phyloP scores from a whole-genome alignment of 2,329 filamentous ascomycete genomes.

The Piedraia hortae region DNA sequence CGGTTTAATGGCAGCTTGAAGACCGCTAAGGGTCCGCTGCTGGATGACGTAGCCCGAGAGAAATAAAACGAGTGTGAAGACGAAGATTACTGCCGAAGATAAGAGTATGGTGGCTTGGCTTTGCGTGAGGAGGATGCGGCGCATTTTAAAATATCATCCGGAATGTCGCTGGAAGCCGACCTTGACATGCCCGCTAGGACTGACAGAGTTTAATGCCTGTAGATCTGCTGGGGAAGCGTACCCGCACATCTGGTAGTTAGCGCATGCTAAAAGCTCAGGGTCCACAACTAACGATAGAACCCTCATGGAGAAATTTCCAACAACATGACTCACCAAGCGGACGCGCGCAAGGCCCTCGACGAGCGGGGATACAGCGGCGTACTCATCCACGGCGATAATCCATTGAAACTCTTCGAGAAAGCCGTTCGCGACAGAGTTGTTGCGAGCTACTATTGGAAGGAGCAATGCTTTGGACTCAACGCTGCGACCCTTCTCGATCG shows the following conservation, averaged over 20 bases:
- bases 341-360: conserved; percentile 54
- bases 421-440: conserved; percentile 85
- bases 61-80: conserved; percentile 63
- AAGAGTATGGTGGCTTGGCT: conserved; percentile 42
- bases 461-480: conserved; percentile 92
- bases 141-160: too few relatives aligned
- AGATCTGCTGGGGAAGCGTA: too few relatives aligned
- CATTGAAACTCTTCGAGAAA: conserved; percentile 87
- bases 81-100: conserved; percentile 35
- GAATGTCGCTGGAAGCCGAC: too few relatives aligned
- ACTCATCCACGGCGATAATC: conserved; percentile 72
- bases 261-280: too few relatives aligned
- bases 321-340: conserved; percentile 37
- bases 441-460: conserved; percentile 93
- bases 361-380: conserved; percentile 56
- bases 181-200: too few relatives aligned
- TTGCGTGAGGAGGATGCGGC: conserved; percentile 15
- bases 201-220: too few relatives aligned
- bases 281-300: too few relatives aligned
- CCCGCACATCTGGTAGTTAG: conserved; percentile 1
- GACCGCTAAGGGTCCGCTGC: conserved; percentile 52
- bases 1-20: conserved; percentile 44
- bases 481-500: conserved; percentile 57
- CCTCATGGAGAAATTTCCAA: too few relatives aligned
- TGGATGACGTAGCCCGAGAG: conserved; percentile 69